Conservation (phyloP, 129 eudicot genomes). For the Glebionis coronaria region DNA sequence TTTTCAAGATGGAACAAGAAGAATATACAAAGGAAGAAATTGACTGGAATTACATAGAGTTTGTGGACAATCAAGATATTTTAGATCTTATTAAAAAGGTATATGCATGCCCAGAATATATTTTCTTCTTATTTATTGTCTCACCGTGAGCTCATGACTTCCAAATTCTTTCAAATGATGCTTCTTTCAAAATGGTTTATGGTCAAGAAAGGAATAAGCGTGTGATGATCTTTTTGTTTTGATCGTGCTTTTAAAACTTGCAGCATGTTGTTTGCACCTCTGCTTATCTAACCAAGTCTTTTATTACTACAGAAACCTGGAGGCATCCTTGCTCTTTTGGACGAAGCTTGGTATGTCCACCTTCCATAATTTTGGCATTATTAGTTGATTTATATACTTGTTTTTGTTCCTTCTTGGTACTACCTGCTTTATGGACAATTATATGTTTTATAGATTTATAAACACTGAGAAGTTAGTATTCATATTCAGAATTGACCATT, state of each 20-base stretch:
- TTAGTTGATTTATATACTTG: neutral
- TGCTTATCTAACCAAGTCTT: constrained; percentile 25
- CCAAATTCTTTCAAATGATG: neutral
- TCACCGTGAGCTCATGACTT: neutral
- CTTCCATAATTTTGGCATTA: constrained; percentile 6
- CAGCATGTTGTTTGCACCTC: constrained; percentile 8
- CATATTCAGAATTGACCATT: constrained; percentile 7
- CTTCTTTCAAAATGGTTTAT: neutral
- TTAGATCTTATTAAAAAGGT: constrained; percentile 99
- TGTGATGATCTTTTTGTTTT: constrained; percentile 5
- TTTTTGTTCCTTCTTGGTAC: constrained; percentile 16
- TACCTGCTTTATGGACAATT: neutral
- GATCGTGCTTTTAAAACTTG: constrained; percentile 6
- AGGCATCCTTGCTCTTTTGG: constrained; percentile 88
- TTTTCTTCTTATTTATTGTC: neutral
- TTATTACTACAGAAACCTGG: constrained; percentile 78
- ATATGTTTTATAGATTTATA: neutral
- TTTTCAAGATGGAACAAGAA: constrained; percentile 99
- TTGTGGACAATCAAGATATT: constrained; percentile 90
- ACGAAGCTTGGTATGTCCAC: constrained; percentile 83
- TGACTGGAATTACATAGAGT: constrained; percentile 97
- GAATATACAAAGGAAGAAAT: constrained; percentile 89
- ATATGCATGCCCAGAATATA: neutral
- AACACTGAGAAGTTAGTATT: neutral
- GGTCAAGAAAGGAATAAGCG: no score